These are phyloP conservation scores for Mortierella sp. DNA, from an alignment of 371 early-diverging fungal species.

Conservation along the genomic window DNA sequence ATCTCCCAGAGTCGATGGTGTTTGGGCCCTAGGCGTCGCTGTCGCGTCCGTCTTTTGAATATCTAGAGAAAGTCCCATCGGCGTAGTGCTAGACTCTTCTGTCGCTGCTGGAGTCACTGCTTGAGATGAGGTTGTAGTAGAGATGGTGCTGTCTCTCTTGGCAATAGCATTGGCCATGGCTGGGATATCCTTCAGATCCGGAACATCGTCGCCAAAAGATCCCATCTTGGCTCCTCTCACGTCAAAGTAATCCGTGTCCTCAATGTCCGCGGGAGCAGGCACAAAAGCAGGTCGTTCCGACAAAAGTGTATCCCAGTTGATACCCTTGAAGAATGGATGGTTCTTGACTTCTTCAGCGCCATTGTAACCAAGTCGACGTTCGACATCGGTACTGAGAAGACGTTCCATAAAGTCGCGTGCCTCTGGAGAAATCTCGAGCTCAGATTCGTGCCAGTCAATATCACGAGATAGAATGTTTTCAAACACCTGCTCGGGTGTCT, in stretches of 20 bases:
- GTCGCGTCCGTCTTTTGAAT: constrained; percentile 16
- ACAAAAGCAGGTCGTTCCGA: constrained; percentile 83
- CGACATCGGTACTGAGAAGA: constrained; percentile 80
- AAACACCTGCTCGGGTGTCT: constrained; percentile 84
- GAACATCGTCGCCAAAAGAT: constrained; percentile 51
- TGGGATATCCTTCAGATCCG: constrained; percentile 34
- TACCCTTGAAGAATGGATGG: constrained; percentile 72
- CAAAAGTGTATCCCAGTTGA: constrained; percentile 78
- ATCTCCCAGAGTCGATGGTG: constrained; percentile 6
- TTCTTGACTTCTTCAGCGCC: constrained; percentile 74
- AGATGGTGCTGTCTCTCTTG: constrained; percentile 11
- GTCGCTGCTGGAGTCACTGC: constrained; percentile 6
- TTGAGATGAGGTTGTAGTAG: not conserved
- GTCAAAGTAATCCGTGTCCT: constrained; percentile 97
- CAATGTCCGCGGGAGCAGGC: constrained; percentile 78
- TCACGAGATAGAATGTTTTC: constrained; percentile 84
- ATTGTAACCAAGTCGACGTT: constrained; percentile 76
- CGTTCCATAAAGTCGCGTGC: constrained; percentile 89
- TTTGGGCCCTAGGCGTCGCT: constrained; percentile 30
- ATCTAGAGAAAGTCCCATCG: constrained; percentile 13
- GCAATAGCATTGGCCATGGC: constrained; percentile 27
- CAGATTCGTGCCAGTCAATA: constrained; percentile 77
- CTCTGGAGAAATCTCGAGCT: constrained; percentile 79
- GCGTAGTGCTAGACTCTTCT: constrained; percentile 9
- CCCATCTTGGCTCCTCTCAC: constrained; percentile 78